Percentiles rank a stretch among this genome's conserved stretches.
These are phyloP conservation scores for Aotearoamyces nothofagi DNA, from an alignment of 2,329 filamentous ascomycete species.

Conservation along the genomic window DNA sequence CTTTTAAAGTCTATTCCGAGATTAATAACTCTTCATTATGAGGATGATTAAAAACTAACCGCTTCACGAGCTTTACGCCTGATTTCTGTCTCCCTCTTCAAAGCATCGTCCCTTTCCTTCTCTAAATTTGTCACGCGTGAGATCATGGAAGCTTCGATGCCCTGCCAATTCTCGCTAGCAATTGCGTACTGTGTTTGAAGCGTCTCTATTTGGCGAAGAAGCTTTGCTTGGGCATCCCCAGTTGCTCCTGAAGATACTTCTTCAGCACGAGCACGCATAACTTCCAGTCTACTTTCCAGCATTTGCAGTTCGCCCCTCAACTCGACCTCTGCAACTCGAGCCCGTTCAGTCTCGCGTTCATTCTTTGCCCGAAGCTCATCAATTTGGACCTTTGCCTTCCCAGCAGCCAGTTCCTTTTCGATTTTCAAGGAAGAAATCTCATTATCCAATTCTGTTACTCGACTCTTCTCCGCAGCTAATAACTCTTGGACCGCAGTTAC, in stretches of 20 bases:
- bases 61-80: conserved; percentile 79
- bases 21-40: conserved; percentile 14
- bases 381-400: conserved; percentile 55
- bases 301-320: conserved; percentile 62
- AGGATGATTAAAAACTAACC: conserved; percentile 31
- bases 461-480: conserved; percentile 47
- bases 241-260: conserved; percentile 73
- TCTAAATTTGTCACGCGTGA: conserved; percentile 66
- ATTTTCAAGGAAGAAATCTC: conserved; percentile 50
- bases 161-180: conserved; percentile 94
- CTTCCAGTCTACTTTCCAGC: conserved; percentile 81
- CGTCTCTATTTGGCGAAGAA: conserved; percentile 87
- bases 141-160: conserved; percentile 76
- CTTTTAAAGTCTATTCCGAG: conserved; percentile 41
- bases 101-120: conserved; percentile 78
- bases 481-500: conserved; percentile 51
- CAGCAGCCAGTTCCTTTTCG: conserved; percentile 62
- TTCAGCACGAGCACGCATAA: conserved; percentile 71
- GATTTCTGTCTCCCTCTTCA: conserved; percentile 71
- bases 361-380: conserved; percentile 58
- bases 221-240: conserved; percentile 75
- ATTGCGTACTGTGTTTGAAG: conserved; percentile 90
- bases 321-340: conserved; percentile 56
- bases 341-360: conserved; percentile 55
- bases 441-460: conserved; percentile 38